phyloP scores from a whole-genome alignment of 495 filamentous ascomycete species.

The Daldinia concentrica region DNA sequence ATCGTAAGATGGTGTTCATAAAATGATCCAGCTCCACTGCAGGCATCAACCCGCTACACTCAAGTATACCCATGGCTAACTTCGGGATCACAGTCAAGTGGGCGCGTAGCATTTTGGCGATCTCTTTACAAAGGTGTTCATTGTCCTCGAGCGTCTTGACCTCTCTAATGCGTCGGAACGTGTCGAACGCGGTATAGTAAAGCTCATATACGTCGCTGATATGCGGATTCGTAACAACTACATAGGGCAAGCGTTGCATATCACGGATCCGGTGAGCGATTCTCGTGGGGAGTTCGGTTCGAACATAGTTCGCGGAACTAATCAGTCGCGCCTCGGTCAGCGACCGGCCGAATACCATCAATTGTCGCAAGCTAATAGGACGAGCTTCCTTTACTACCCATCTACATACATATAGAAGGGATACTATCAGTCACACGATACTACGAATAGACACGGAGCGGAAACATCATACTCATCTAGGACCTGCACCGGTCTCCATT shows the following conservation, averaged over 20 bases:
- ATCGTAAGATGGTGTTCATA: conserved; percentile 92
- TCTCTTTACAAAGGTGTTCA: conserved; percentile 82
- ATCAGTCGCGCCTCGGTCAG: conserved; percentile 89
- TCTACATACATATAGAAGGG: conserved; percentile 56
- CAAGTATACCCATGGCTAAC: conserved; percentile 90
- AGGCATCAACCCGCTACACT: conserved; percentile 81
- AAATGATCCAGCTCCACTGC: conserved; percentile 85
- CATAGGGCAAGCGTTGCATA: conserved; percentile 96
- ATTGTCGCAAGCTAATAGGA: conserved; percentile 87
- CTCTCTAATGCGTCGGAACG: conserved; percentile 81
- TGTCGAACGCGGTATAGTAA: conserved; percentile 95
- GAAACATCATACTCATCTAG: conserved; percentile 78
- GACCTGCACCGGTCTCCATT: conserved; percentile 83
- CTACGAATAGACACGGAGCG: conserved; percentile 10
- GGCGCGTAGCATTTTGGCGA: conserved; percentile 80
- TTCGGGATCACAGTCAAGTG: conserved; percentile 94
- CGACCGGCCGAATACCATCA: conserved; percentile 92
- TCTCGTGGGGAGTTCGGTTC: conserved; percentile 91
- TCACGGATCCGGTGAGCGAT: conserved; percentile 94
- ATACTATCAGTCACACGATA: conserved; percentile 39
- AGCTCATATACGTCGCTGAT: conserved; percentile 95
- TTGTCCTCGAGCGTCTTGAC: conserved; percentile 91
- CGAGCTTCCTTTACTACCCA: conserved; percentile 87
- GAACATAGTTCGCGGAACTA: conserved; percentile 95
- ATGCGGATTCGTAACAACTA: conserved; percentile 94